Evolutionary conservation across 495 filamentous ascomycete genomes (phyloP), one percentile per base, ranked within the genome.

Genomic region (Eremomyces bilateralis): DNA sequence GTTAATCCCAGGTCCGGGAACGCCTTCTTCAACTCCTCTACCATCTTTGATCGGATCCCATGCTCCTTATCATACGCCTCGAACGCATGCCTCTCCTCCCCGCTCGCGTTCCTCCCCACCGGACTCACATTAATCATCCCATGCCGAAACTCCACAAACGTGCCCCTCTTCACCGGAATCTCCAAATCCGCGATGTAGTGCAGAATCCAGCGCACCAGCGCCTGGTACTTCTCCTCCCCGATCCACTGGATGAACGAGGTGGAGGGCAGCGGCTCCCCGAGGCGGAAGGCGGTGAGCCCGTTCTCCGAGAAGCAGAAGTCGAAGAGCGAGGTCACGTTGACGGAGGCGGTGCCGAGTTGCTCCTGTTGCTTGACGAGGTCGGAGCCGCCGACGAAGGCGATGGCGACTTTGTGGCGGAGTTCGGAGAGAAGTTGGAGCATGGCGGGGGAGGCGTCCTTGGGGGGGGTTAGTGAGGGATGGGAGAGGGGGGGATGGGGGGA

Each of bases 231-330:
- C 4, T 76, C 76, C 61, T 97, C 85, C 32, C 88, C 88, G 38
- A 97, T 57, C 76, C 78, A 93, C 39, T 66, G 51, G 57, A 97
- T 94, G 67, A 95, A 97, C 57, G 62, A 76, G 47, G 71, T 71
- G 44, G 67, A 69, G 1, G 73, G 58, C 13, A 97, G 65, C 33
- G 62, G 60, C 45, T 67, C 50, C 41, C 85, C 85, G 46, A 80
- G 50, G 42, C 79, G 80, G 61, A 63, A 88, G n/a, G 84, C 85
- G 0, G 75, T 84, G 38, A 97, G 69, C 1, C 88, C 85, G 58
- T 95, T 94, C 60, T 95, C 85, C 35, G 80, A 58, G 62, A 95
- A 95, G 63, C 77, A 85, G 60, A 80, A 94, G 60, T 95, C 85
- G 60, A 95, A 97, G 38, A 94, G 69, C 27, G 66, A 52, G 4